Conservation (phyloP, 139 green algal species). For the Edaphochlamys debaryana region DNA sequence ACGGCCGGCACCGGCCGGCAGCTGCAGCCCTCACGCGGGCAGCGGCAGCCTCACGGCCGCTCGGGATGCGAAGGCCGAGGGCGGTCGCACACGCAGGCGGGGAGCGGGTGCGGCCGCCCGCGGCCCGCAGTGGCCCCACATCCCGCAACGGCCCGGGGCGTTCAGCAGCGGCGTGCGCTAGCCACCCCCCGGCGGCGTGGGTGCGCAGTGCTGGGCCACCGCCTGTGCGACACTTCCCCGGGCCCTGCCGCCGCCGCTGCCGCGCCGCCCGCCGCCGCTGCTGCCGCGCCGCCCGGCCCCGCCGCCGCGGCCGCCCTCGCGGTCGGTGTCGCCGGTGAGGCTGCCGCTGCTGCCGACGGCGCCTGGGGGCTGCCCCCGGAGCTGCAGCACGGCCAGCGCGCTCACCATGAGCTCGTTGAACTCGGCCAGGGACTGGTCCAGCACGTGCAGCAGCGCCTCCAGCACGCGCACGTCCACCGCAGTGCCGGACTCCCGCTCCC, state of each 20-base stretch:
- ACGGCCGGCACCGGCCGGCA: too few relatives aligned
- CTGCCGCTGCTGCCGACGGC: neutral
- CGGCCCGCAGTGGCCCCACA: neutral
- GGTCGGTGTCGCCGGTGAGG: neutral
- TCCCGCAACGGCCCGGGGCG: neutral
- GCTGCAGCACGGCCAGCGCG: neutral
- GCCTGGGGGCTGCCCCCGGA: neutral
- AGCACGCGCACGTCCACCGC: neutral
- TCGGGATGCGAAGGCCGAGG: too few relatives aligned
- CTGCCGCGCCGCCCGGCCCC: neutral
- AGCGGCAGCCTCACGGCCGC: too few relatives aligned
- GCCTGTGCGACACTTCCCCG: neutral
- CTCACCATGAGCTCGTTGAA: neutral
- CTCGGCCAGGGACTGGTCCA: neutral
- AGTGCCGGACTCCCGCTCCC: neutral
- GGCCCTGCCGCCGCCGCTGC: neutral
- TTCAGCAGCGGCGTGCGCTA: slow-evolving; percentile 8
- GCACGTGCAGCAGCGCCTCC: slow-evolving; percentile 2
- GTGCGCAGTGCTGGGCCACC: neutral
- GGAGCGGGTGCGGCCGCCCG: slow-evolving; percentile 14
- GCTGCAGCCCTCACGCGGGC: too few relatives aligned
- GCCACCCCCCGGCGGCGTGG: neutral
- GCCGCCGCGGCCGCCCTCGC: neutral
- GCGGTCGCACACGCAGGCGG: slow-evolving; percentile 5
- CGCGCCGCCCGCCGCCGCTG: neutral